phyloP scores from a whole-genome alignment of 2,329 filamentous ascomycete species.

The Paraphaeosphaeria minitans region DNA sequence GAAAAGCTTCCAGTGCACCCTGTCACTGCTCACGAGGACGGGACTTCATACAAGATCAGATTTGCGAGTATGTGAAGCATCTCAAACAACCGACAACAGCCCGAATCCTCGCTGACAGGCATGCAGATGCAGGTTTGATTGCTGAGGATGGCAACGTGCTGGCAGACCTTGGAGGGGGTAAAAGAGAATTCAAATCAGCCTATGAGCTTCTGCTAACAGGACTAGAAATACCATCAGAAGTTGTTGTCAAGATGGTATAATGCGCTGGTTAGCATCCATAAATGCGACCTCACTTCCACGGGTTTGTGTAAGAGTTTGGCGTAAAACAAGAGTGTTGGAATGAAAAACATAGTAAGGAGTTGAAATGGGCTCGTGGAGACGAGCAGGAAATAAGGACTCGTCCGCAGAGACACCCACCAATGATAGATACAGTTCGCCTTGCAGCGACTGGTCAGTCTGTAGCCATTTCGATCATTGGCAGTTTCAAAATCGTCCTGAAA shows the following conservation, averaged over 20 bases:
- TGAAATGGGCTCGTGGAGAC: background rate
- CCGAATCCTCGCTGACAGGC: constrained; percentile 5
- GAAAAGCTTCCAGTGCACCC: constrained; percentile 15
- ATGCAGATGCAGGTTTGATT: constrained; percentile 18
- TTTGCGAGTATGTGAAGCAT: constrained; percentile 21
- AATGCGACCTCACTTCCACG: background rate
- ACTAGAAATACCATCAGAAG: background rate
- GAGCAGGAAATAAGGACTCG: background rate
- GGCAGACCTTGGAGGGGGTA: constrained; percentile 21
- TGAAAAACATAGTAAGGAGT: background rate
- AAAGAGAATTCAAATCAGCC: background rate
- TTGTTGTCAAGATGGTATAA: background rate
- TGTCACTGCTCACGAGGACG: constrained; percentile 24
- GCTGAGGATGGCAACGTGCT: constrained; percentile 14
- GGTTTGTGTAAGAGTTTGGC: background rate
- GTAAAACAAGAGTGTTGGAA: background rate
- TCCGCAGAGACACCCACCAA: background rate
- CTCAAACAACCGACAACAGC: background rate
- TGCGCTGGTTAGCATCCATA: background rate
- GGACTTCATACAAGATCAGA: constrained; percentile 19
- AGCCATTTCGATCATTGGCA: background rate
- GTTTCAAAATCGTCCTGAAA: background rate
- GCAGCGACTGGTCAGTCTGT: background rate
- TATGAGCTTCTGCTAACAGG: background rate
- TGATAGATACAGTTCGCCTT: background rate